Evolutionary conservation across 768 basidiomycete species (phyloP).

Genomic region (Xerocomellus intermedius): DNA sequence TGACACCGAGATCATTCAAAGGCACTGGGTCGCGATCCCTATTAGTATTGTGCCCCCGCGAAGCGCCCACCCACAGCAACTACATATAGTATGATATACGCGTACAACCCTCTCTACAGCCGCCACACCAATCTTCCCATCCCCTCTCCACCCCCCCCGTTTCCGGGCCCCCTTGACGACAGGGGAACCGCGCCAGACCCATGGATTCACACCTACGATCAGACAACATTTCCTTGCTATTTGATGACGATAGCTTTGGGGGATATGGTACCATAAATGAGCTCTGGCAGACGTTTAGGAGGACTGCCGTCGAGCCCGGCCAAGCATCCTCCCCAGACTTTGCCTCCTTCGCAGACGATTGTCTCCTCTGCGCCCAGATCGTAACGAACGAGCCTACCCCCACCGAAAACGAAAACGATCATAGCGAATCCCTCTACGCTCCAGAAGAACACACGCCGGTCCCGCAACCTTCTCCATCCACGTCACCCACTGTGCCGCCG

Average conservation of each 20-base stretch:
- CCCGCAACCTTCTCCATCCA: neutral
- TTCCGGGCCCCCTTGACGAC: neutral
- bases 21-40: too few species aligned
- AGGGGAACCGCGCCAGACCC: neutral
- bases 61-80: constrained; percentile 22
- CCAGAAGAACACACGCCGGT: neutral
- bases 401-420: neutral
- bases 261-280: neutral
- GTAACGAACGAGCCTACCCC: neutral
- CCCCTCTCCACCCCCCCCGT: neutral
- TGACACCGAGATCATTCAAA: too few species aligned
- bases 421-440: neutral
- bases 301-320: constrained; percentile 26
- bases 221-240: constrained; percentile 10
- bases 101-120: constrained; percentile 3
- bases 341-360: constrained; percentile 28
- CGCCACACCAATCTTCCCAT: constrained; percentile 6
- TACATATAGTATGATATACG: constrained; percentile 4
- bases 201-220: constrained; percentile 15
- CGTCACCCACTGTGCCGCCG: too few species aligned
- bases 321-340: constrained; percentile 26
- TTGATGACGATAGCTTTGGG: neutral
- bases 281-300: constrained; percentile 26
- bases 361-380: constrained; percentile 29
- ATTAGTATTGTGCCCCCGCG: too few species aligned